Evolutionary conservation across 805 yeast species (phyloP), one percentile per base, ranked within the genome.

Genomic region (Candida orba): DNA sequence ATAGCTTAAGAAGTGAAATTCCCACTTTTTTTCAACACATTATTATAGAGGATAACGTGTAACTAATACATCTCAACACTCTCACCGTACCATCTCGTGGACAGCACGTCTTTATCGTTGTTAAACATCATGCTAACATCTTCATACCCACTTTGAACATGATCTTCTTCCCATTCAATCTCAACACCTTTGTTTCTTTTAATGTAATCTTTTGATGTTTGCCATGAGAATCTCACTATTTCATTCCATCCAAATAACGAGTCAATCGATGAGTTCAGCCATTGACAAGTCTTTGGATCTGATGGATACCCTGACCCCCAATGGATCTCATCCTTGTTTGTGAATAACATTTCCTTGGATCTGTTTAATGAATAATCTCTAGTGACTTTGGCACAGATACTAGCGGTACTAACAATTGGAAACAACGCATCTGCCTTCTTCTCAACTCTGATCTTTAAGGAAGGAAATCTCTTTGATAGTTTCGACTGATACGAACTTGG

Each of bases 241-340:
- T 68, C 63, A 41, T 78, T 73, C 98, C 98, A 93, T 0, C 98
- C 98, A 63, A 86, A 86, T 13, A 91, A 67, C 13, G 73, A 74
- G 58, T 87, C 86, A 25, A 85, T 76, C 22, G 72, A 68, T 1
- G 62, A 52, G 34, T 75, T 71, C 34, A 93, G 66, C 96, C 96
- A 93, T 32, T 54, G 54, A n/a, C 75, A 72, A 0, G 99, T 91
- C 48, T 78, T 76, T 3, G 96, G 95, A 62, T 93, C 99, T 4
- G 90, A 76, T 0, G 99, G 98, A 61, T 93, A 93, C 1, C 99
- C 99, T 0, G 95, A 85, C 2, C 99, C 99, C 66, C 81, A 78
- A 34, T 44, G 31, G 7, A 42, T 44, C 37, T 52, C 47, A 49
- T 49, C 17, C 47, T 25, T 10, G 29, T 27, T 13, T 27, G 50